Evolutionary conservation across 192 early-diverging fungal species (phyloP), one percentile per base, ranked within the genome.

Genomic region (Lobosporangium transversale): DNA sequence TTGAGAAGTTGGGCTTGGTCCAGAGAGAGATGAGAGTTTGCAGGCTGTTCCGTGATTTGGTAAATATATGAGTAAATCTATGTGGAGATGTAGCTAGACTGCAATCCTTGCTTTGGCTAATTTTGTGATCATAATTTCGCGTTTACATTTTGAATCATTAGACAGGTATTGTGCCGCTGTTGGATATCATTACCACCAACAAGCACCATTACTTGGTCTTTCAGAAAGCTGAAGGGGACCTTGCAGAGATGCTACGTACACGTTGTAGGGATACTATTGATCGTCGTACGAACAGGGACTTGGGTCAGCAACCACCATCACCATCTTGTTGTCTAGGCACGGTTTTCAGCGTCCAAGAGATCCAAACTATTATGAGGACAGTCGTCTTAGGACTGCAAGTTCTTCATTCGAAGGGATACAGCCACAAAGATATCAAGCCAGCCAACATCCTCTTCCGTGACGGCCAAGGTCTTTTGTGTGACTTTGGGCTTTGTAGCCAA

Each of bases 401-500:
- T 10, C 53, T 74, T 18, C 70, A 74, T 29, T n/a, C 36, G 18
- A 49, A 65, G 24, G 70, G 70, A 4, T 74, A 66, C 51, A 74
- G 70, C 12, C 70, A 74, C 50, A 74, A 74, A 57, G 70, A 74
- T 33, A 74, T 74, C 62, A 74, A 74, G 30, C 62, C 70, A 6
- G 70, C 70, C 57, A 65, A 74, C 51, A 74, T 74, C 24, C 70
- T 74, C 56, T 63, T 58, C 42, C 21, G 47, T 5, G 20, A 51
- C 3, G 62, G 62, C 2, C 30, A 54, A 6, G 70, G 70, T 0
- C 62, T 74, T 1, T 57, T 74, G 4, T 74, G 70, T 18, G 70
- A 74, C 42, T 74, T 74, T 12, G 70, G 70, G 6, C 70, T 74
- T 7, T 74, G 70, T 57, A 74, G 70, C 27, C 62, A 57, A 21